Base-by-base conservation (phyloP, 208 protist species). In the Trypanosoma rangeli region DNA sequence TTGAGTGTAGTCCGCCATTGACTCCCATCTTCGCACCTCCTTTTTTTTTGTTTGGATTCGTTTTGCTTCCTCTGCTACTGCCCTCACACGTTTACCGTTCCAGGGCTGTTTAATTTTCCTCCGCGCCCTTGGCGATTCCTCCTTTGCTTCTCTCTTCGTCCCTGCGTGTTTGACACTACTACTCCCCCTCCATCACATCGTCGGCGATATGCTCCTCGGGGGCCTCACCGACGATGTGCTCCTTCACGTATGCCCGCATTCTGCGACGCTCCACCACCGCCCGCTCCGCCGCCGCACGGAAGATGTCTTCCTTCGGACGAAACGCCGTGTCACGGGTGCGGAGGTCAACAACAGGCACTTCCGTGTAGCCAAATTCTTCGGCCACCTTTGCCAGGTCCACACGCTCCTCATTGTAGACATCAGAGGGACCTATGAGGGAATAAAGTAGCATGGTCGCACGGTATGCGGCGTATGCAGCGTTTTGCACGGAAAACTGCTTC, bases 271-370 rank as follows among this genome's bases (percentile, higher is more conserved):
- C 84, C 42, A 44, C 42, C 31, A 59, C 37, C 50, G 70, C 64
- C 52, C 80, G 83, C 71, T 83, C 64, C 22, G 64, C 50, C 10
- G 85, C 79, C 10, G 85, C 85, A n/a, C 81, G 73, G 74, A 76
- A 82, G 59, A 78, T 83, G 74, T 94, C 85, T 70, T 94, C 85
- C 71, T 82, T 86, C n/a, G 84, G 82, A 8, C 88, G 83, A 66
- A 87, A 94, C 16, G 26, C 60, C 8, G 82, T 94, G 64, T 91
- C 83, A 67, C 86, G 86, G 16, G 86, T 77, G 37, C 88, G 84
- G 15, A 94, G 78, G 58, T 94, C 88, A 20, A 94, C 64, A 78
- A 90, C 67, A 26, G 88, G 88, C 22, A 82, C 49, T 65, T 85
- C 81, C 33, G 74, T 77, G 76, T 80, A 91, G 48, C 88, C 88